phyloP scores from a whole-genome alignment of 495 filamentous ascomycete genomes.

The Podospora sp. region DNA sequence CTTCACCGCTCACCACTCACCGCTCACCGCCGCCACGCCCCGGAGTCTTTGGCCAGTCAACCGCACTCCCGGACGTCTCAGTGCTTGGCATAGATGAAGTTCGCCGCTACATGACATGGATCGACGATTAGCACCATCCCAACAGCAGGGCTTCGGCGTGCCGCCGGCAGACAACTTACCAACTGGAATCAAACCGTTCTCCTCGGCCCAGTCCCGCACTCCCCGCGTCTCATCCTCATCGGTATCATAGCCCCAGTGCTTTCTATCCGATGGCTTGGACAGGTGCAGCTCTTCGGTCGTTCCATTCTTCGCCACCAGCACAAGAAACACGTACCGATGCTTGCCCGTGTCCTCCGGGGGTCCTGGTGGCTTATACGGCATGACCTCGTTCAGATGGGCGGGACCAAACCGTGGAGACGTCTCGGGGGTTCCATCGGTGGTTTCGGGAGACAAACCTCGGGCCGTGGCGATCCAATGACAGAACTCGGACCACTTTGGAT shows the following conservation, averaged over 20 bases:
- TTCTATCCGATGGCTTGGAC: slow-evolving; percentile 57
- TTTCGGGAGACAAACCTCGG: not conserved
- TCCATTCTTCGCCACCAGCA: slow-evolving; percentile 50
- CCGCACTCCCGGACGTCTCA: slow-evolving; percentile 61
- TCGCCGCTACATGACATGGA: slow-evolving; percentile 50
- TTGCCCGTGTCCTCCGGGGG: slow-evolving; percentile 68
- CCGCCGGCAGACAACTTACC: slow-evolving; percentile 47
- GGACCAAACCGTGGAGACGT: slow-evolving; percentile 16
- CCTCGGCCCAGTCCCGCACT: slow-evolving; percentile 62
- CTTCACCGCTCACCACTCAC: not conserved
- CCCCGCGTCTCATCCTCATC: slow-evolving; percentile 54
- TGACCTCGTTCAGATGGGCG: slow-evolving; percentile 46
- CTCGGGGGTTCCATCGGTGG: not conserved
- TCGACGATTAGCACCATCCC: slow-evolving; percentile 23
- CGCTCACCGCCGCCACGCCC: not conserved
- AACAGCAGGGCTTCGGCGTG: not conserved
- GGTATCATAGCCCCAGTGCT: slow-evolving; percentile 60
- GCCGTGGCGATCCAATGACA: slow-evolving; percentile 70
- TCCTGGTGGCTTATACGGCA: slow-evolving; percentile 61
- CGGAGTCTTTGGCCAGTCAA: not conserved
- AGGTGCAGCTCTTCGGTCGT: slow-evolving; percentile 45
- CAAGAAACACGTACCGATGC: slow-evolving; percentile 69
- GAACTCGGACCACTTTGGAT: slow-evolving; percentile 70
- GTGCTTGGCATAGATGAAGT: slow-evolving; percentile 67
- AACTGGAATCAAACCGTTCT: slow-evolving; percentile 62